Evolutionary conservation across 257 asterid genomes (phyloP), one percentile per base, ranked within the genome.

Genomic region (Solanum sejunctum): DNA sequence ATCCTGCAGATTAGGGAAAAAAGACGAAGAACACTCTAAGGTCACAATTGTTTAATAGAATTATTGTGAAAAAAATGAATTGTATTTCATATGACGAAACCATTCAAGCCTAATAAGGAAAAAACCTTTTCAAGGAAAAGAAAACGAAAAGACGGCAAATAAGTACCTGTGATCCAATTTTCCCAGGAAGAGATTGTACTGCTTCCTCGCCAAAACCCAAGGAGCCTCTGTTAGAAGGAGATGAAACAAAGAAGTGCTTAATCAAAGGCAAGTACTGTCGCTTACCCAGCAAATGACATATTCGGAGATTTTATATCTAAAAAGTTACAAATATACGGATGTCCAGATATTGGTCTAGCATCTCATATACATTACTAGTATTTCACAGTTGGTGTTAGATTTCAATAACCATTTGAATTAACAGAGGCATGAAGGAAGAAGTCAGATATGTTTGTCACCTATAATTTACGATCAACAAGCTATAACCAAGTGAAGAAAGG

Each of bases 201-300:
- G 99, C 98, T 92, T 97, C 99, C 93, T 95, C 99, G 10, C 99
- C 99, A 85, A 94, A 97, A 83, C 99, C 99, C 82, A 94, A 86
- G 54, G 99, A 97, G 83, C 99, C 99, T 90, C 99, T 95, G 93
- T 77, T 73, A 78, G 49, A 32, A 67, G 47, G 26, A 51, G 26
- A 52, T 28, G 18, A 51, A 15, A 78, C 10, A 26, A 77, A 52
- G 32, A 52, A 52, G 64, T 52, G 82, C 82, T 52, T 26, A 47
- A 9, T 77, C 21, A 77, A 20, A 8, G 15, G 82, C 56, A 71
- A 10, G 20, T 43, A 71, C 32, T 20, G 36, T 32, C 1, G 12
- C 80, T 71, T 43, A 43, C 36, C 55, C 80, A 73, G 32, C 36
- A 71, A 43, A 43, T 0, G 57, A 43, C 57, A 72, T 43, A 72